Evolutionary conservation across 169 alveolate genomes (phyloP).

Genomic region (Neospora caninum): DNA sequence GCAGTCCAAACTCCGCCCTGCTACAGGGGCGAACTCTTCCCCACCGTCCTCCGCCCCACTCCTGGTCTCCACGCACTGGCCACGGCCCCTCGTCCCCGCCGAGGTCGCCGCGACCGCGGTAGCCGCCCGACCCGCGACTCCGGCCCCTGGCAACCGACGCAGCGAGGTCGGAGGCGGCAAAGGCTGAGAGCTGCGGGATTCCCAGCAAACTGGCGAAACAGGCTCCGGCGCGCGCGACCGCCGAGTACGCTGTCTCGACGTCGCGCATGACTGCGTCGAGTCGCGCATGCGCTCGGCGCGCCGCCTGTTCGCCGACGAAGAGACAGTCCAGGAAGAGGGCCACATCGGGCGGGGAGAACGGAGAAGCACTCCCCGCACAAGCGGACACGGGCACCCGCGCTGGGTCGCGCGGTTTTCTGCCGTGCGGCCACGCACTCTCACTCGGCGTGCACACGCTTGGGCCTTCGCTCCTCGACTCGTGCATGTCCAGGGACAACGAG

Average conservation of each 20-base stretch:
- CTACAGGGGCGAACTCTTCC: background rate
- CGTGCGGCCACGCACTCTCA: no score
- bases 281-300: background rate
- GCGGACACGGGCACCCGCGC: no score
- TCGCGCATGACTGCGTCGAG: background rate
- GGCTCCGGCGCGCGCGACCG: background rate
- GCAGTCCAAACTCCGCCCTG: background rate
- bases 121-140: background rate
- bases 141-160: background rate
- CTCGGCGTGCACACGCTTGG: no score
- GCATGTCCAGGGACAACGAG: no score
- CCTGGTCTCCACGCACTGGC: background rate
- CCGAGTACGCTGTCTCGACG: background rate
- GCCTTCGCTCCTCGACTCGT: no score
- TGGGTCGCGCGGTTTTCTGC: no score
- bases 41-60: background rate
- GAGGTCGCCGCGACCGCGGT: background rate
- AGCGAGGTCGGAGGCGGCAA: background rate
- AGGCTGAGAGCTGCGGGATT: background rate
- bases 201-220: background rate
- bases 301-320: background rate
- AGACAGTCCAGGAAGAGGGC: background rate
- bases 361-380: no score
- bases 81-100: background rate
- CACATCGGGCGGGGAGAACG: background rate